Base-by-base conservation (phyloP, 768 basidiomycete species). In the Suillus decipiens region DNA sequence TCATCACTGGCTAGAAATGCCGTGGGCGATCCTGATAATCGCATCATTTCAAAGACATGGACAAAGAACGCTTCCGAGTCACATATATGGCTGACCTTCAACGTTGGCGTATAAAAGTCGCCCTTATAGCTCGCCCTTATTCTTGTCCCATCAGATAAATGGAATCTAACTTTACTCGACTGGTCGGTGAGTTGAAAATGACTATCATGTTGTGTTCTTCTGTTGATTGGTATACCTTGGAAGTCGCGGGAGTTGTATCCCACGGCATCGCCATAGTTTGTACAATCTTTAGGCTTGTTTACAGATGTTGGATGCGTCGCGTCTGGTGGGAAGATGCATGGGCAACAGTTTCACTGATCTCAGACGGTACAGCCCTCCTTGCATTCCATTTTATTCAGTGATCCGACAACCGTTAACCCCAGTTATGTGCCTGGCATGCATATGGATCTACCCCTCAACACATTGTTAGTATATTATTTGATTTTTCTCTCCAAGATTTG, bases 241-340 rank as follows among this genome's bases (percentile, higher is more conserved):
- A 62, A 34, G 72, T 51, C 15, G 28, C 65, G 24, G 63, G 68
- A 4, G 53, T 19, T 10, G 65, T 66, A 39, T 67, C 72, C 47
- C 72, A 74, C 34, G 12, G 66, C 3, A 56, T 65, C 12, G 69
- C 72, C 4, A 66, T 74, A 61, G 41, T 65, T 17, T 62, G 48
- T 2, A 71, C 71, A 9, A 11, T 69, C 39, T 73, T 74, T 43
- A 64, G 72, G 47, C 61, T 71, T 43, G 66, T 64, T 61, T 74
- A 68, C 36, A 57, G 64, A 54, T 69, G 63, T 69, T 48, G 62
- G 50, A 67, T 42, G 22, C 51, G 34, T 9, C 69, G 56, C 6
- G 28, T 72, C 56, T 70, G 70, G 71, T 73, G 72, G 68, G 71
- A 73, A 28, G 73, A 73, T 45, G 67, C 56, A 5, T 69, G 66